phyloP scores from a whole-genome alignment of 164 flowering plant genomes.

The Umbilicus rupestris region DNA sequence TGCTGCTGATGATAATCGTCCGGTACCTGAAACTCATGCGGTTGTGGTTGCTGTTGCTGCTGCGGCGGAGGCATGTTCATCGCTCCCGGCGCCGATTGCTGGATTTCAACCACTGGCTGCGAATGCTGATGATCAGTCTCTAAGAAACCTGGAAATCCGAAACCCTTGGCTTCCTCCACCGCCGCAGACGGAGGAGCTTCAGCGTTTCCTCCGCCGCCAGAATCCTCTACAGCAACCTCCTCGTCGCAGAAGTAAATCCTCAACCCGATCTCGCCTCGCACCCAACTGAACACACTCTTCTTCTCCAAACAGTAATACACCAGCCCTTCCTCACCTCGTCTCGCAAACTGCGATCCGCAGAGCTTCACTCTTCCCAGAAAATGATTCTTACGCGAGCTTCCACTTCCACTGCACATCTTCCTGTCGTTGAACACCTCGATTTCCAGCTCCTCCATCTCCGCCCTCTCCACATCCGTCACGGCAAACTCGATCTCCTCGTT shows the following conservation, averaged over 20 bases:
- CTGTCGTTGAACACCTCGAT: constrained; percentile 78
- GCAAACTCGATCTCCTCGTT: constrained; percentile 71
- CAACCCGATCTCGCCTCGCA: constrained; percentile 71
- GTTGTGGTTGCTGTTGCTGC: too few relatives aligned
- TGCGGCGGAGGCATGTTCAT: constrained; percentile 11
- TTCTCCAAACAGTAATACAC: constrained; percentile 68
- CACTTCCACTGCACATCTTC: constrained; percentile 38
- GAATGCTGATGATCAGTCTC: constrained; percentile 23
- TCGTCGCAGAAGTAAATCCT: constrained; percentile 67
- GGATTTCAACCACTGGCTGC: constrained; percentile 32
- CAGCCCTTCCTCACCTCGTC: constrained; percentile 60
- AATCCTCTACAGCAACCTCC: constrained; percentile 18
- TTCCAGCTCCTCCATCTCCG: constrained; percentile 72
- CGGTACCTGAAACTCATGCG: constrained; percentile 1
- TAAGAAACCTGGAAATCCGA: constrained; percentile 17
- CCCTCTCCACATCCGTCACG: constrained; percentile 54
- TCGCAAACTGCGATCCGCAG: constrained; percentile 59
- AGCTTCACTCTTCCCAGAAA: constrained; percentile 80
- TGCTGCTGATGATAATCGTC: constrained; percentile 7
- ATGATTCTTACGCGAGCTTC: constrained; percentile 50
- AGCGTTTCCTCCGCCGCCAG: neutral
- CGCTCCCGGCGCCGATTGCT: constrained; percentile 30
- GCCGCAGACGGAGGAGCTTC: constrained; percentile 7
- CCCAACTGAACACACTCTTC: constrained; percentile 88
- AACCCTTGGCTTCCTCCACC: constrained; percentile 18